Base-by-base conservation (phyloP, 2,329 filamentous ascomycete genomes). In the Anthostomella pinea region DNA sequence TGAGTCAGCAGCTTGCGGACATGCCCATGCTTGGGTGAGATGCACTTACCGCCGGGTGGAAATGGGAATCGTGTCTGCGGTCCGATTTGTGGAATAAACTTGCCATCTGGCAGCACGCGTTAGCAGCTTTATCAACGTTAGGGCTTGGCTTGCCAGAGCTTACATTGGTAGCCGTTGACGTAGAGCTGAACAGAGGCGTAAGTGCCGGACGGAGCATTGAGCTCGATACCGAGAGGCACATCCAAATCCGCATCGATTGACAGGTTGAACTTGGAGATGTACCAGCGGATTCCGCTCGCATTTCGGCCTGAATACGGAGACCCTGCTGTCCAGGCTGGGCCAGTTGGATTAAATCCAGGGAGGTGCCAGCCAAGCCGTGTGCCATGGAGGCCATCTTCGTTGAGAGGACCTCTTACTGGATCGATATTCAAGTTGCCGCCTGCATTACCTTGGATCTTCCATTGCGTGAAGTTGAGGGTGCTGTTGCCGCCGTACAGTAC, bases 181-280 rank as follows among this genome's bases (percentile, higher is more conserved):
- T 21, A 33, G 8, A 33, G 7, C 30, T 21, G 18, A n/a, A 33
- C 30, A 11, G 18, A 10, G 10, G 30, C 30, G n/a, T n/a, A 8
- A 10, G 30, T 33, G 11, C 30, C 30, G 8, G 9, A 8, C 9
- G 30, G 9, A 8, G 30, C 30, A 3, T n/a, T n/a, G 14, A 33
- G 17, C 20, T 33, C 30, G 5, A 33, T 23, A n/a, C 30, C 30
- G 10, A 33, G 30, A 8, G 30, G 30, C 20, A 33, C 30, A 15
- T 33, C 30, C 8, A 33, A 20, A 20, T 33, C 30, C 9, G 14
- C 30, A 16, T 33, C 30, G 10, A 33, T 14, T 9, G 22, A 18
- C 9, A 33, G 30, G 7, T 22, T 14, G 21, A 33, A 33, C n/a
- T 24, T 21, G n/a, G 30, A 13, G 4, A 13, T 18, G 30, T 33